A percentile compares a stretch with the other conserved stretches of the same genome.
These are phyloP conservation scores for Lodderomyces orthopsilosis DNA, from an alignment of 1,139 yeast species.

Conservation along the genomic window DNA sequence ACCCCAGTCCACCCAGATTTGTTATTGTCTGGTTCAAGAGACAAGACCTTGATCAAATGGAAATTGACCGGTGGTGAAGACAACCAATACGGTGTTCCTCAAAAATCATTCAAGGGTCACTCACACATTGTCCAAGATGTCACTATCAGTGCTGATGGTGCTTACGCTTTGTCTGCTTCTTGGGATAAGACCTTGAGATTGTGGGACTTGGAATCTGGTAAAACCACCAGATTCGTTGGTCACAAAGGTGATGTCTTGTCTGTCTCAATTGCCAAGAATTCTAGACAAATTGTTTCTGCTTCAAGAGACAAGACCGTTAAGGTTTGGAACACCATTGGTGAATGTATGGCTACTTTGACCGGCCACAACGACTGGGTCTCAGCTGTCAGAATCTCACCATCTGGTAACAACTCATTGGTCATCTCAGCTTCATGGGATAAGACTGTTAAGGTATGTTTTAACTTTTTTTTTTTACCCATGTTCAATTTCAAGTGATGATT, in stretches of 20 bases:
- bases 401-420: slow-evolving; percentile 67
- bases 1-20: slow-evolving; percentile 98
- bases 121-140: slow-evolving; percentile 98
- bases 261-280: slow-evolving; percentile 94
- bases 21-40: slow-evolving; percentile 98
- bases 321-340: slow-evolving; percentile 99
- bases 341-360: slow-evolving; percentile 90
- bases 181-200: slow-evolving; percentile 99
- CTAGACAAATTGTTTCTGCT: slow-evolving; percentile 98
- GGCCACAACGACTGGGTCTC: slow-evolving; percentile 99
- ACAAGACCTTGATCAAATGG: slow-evolving; percentile 98
- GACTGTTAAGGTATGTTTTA: slow-evolving; percentile 91
- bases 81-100: slow-evolving; percentile 96
- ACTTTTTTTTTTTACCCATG: slow-evolving; percentile 16
- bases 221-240: slow-evolving; percentile 95
- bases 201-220: slow-evolving; percentile 97
- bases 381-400: slow-evolving; percentile 93
- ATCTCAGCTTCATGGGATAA: slow-evolving; percentile 99
- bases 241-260: slow-evolving; percentile 98
- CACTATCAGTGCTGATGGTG: slow-evolving; percentile 97
- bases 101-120: slow-evolving; percentile 97
- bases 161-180: slow-evolving; percentile 97
- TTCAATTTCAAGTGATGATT: slow-evolving; percentile 51
- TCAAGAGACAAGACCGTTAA: slow-evolving; percentile 99
- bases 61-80: slow-evolving; percentile 94